Percentiles rank a stretch among this genome's conserved stretches.
These are phyloP conservation scores for Paecilomyces sp. DNA, from an alignment of 2,329 filamentous ascomycete species.

Conservation along the genomic window DNA sequence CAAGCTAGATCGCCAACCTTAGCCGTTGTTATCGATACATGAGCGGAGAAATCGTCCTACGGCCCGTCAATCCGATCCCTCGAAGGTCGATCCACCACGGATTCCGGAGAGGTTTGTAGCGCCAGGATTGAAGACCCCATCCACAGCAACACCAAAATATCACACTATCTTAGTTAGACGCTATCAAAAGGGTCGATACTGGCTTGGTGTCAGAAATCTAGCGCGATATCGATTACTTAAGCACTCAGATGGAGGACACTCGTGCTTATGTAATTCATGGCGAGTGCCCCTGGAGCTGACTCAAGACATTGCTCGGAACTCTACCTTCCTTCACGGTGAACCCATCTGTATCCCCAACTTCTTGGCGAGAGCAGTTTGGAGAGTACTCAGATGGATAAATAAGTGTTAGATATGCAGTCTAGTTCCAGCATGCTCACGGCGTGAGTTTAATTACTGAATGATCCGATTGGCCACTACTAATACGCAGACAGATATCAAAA, in stretches of 20 bases:
- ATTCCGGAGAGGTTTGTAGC: background rate
- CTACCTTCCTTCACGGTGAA: background rate
- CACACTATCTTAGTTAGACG: background rate
- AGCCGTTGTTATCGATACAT: background rate
- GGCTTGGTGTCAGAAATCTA: background rate
- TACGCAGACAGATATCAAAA: background rate
- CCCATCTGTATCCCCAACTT: background rate
- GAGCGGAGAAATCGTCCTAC: background rate
- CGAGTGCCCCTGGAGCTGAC: background rate
- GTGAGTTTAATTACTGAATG: background rate
- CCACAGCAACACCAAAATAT: background rate
- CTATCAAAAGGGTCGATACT: background rate
- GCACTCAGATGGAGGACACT: background rate
- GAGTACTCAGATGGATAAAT: background rate
- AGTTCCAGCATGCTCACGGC: background rate
- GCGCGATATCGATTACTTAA: background rate
- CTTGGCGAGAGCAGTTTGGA: background rate
- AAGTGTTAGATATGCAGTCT: background rate
- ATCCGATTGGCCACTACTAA: background rate
- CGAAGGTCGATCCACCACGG: background rate
- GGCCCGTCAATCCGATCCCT: background rate
- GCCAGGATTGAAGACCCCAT: background rate
- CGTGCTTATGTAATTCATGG: background rate
- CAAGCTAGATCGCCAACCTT: background rate
- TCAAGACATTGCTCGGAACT: background rate